Evolutionary conservation across 2,329 filamentous ascomycete species (phyloP).

Genomic region (Hymenoscyphus albidus): DNA sequence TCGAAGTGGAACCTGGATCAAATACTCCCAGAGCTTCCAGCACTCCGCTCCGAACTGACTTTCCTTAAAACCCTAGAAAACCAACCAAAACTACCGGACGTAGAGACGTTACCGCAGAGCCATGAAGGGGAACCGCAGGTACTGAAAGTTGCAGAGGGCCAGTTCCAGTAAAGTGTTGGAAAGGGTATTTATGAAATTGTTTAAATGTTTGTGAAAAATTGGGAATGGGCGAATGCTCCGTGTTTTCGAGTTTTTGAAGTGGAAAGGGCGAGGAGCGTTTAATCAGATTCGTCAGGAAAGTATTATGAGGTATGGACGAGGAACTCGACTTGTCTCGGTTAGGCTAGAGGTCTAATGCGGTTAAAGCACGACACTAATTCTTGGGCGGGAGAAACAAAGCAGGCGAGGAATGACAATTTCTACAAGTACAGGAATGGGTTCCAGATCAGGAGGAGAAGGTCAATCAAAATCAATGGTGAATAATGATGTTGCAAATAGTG

Average conservation of each 20-base stretch:
- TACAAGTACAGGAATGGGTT: slow-evolving; percentile 14
- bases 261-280: not conserved
- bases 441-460: slow-evolving; percentile 21
- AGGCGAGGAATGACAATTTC: slow-evolving; percentile 17
- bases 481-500: slow-evolving; percentile 22
- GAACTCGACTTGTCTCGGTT: slow-evolving; percentile 8
- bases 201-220: not conserved
- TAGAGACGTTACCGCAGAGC: slow-evolving; percentile 22
- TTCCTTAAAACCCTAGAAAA: slow-evolving; percentile 15
- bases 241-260: not conserved
- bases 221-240: not conserved
- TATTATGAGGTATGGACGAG: slow-evolving; percentile 2
- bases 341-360: slow-evolving; percentile 7
- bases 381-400: slow-evolving; percentile 6
- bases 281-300: slow-evolving; percentile 4
- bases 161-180: slow-evolving; percentile 7
- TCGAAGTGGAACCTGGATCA: not conserved
- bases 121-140: slow-evolving; percentile 25
- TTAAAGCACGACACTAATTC: slow-evolving; percentile 6
- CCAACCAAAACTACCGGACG: slow-evolving; percentile 16
- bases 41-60: slow-evolving; percentile 13
- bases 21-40: slow-evolving; percentile 20
- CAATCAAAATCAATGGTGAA: slow-evolving; percentile 13
- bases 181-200: not conserved
- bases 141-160: slow-evolving; percentile 16